Evolutionary conservation across 1,284 basidiomycete genomes (phyloP).

Genomic region (Xerocomus alliaceus): DNA sequence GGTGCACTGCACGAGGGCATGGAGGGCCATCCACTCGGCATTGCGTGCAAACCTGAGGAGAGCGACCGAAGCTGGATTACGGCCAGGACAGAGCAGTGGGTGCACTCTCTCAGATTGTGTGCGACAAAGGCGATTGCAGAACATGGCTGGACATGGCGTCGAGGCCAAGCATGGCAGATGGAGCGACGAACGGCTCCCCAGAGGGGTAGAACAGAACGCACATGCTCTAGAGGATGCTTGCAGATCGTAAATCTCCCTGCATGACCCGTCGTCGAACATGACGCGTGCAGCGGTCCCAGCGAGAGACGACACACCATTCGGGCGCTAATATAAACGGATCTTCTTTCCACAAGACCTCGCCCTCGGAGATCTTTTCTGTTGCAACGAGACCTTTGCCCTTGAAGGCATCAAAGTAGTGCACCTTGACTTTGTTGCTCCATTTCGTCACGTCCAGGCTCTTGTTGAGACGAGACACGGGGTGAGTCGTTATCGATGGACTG

Average conservation of each 20-base stretch:
- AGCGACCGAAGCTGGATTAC: constrained; percentile 71
- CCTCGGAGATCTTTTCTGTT: constrained; percentile 66
- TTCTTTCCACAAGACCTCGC: constrained; percentile 85
- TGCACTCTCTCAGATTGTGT: constrained; percentile 67
- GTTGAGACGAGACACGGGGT: constrained; percentile 73
- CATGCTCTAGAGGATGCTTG: constrained; percentile 65
- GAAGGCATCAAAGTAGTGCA: constrained; percentile 70
- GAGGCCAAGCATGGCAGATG: constrained; percentile 57
- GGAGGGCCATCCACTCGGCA: constrained; percentile 75
- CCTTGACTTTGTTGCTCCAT: constrained; percentile 71
- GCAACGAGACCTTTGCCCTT: constrained; percentile 89
- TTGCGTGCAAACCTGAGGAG: constrained; percentile 67
- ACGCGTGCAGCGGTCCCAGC: not conserved
- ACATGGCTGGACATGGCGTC: constrained; percentile 64
- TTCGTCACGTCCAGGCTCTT: constrained; percentile 65
- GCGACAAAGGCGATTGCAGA: constrained; percentile 82
- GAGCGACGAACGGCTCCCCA: constrained; percentile 55
- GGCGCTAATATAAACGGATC: constrained; percentile 75
- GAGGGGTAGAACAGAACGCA: constrained; percentile 69
- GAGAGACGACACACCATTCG: constrained; percentile 60
- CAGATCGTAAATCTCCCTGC: constrained; percentile 75
- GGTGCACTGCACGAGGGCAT: constrained; percentile 71
- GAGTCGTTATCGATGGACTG: constrained; percentile 18
- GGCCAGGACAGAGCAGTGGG: constrained; percentile 74
- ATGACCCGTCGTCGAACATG: constrained; percentile 1